Percentiles rank a stretch among this genome's conserved stretches.
Conservation (phyloP, 306 rosid species). For the Prunus fruticosa region DNA sequence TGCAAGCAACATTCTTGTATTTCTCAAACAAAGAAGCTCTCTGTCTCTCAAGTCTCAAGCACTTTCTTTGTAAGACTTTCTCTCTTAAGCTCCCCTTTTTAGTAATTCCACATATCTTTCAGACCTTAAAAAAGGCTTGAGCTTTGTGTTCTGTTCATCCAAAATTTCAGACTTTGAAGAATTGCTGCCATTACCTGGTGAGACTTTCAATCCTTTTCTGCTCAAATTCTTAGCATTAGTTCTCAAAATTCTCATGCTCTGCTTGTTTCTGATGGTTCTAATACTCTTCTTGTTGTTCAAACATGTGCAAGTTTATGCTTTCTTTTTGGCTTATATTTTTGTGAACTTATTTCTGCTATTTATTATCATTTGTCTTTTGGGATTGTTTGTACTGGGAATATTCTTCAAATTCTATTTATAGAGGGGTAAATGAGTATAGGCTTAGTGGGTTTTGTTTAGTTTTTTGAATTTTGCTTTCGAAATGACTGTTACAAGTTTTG, state of each 20-base stretch:
- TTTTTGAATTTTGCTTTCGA: background rate
- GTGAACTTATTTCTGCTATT: background rate
- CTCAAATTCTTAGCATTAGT: background rate
- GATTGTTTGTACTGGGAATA: background rate
- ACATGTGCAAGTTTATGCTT: background rate
- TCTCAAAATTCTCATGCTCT: background rate
- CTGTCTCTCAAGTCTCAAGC: constrained; percentile 13
- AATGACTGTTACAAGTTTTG: background rate
- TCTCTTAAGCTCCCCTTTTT: background rate
- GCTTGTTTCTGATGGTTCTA: background rate
- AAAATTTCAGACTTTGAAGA: constrained; percentile 13
- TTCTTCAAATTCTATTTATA: background rate
- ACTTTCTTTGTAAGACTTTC: constrained; percentile 11
- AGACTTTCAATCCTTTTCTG: background rate
- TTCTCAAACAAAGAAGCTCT: constrained; percentile 9
- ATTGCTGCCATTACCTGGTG: constrained; percentile 14
- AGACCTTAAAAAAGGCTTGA: background rate
- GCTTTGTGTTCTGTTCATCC: constrained; percentile 1
- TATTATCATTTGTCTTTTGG: background rate
- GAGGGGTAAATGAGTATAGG: background rate
- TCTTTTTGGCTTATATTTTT: background rate
- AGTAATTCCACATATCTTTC: background rate
- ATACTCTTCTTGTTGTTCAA: background rate
- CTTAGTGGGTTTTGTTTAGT: background rate
- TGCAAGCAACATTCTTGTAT: constrained; percentile 12